Evolutionary conservation across 1,284 basidiomycete genomes (phyloP).

Genomic region (Ganoderma lingzhi): DNA sequence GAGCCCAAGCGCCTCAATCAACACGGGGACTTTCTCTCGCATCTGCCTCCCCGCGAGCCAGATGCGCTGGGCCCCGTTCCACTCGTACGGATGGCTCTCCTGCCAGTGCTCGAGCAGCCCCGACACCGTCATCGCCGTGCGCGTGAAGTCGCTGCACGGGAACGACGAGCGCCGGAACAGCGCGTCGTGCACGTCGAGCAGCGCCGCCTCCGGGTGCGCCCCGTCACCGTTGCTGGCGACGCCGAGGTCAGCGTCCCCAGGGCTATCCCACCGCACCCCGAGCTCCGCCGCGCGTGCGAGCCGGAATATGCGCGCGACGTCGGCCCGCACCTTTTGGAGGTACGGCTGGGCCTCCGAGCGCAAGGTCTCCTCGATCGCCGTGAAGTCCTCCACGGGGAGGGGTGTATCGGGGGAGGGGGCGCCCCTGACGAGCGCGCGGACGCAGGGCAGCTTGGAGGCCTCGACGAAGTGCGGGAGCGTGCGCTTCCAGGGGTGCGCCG

Average conservation of each 20-base stretch:
- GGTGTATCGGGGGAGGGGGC: conserved; percentile 7
- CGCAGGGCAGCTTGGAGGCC: neutral
- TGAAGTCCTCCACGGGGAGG: conserved; percentile 14
- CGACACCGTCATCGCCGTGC: neutral
- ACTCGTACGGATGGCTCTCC: neutral
- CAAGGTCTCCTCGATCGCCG: neutral
- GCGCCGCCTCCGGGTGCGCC: neutral
- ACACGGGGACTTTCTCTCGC: neutral
- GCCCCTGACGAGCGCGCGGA: conserved; percentile 9
- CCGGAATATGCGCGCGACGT: conserved; percentile 7
- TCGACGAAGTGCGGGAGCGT: conserved; percentile 15
- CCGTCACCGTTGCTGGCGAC: neutral
- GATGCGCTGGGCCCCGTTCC: neutral
- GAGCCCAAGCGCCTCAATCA: conserved; percentile 1
- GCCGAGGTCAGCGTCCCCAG: no score
- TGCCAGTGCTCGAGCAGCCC: conserved; percentile 22
- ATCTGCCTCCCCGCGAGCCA: neutral
- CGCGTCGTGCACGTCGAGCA: conserved; percentile 7
- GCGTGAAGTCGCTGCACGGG: neutral
- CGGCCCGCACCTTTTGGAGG: neutral
- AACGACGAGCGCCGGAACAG: conserved; percentile 16
- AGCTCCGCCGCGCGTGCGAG: neutral
- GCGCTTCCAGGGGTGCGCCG: conserved; percentile 9
- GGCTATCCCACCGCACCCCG: neutral
- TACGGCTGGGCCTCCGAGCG: conserved; percentile 11